Percentiles rank a stretch among this genome's conserved stretches.
phyloP scores from a whole-genome alignment of 495 filamentous ascomycete species.

The Corynascus novoguineensis region DNA sequence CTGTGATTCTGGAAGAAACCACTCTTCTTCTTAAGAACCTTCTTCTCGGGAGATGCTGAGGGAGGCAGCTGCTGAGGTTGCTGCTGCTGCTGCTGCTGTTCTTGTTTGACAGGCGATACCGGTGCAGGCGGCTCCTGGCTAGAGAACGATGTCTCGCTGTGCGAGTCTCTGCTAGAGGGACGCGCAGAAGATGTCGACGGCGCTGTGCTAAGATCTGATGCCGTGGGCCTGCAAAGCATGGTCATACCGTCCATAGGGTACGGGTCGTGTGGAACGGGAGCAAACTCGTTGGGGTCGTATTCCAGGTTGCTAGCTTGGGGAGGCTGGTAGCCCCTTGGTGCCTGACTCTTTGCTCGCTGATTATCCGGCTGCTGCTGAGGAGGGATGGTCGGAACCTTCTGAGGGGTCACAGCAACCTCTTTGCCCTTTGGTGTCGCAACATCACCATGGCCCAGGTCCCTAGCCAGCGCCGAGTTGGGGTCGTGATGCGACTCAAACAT shows the following conservation, averaged over 20 bases:
- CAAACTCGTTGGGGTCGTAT: slow-evolving; percentile 57
- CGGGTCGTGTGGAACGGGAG: slow-evolving; percentile 78
- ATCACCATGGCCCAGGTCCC: slow-evolving; percentile 52
- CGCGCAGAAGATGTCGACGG: slow-evolving; percentile 57
- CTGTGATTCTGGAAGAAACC: slow-evolving; percentile 92
- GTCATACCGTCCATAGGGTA: slow-evolving; percentile 98
- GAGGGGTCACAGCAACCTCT: slow-evolving; percentile 51
- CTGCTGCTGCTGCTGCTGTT: slow-evolving; percentile 47
- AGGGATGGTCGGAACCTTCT: slow-evolving; percentile 36
- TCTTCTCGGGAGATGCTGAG: slow-evolving; percentile 53
- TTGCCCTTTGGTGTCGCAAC: slow-evolving; percentile 46
- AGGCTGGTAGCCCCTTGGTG: slow-evolving; percentile 23
- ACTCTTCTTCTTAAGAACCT: slow-evolving; percentile 72
- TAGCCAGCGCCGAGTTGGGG: slow-evolving; percentile 61
- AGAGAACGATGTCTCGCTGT: slow-evolving; percentile 91
- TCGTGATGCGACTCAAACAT: slow-evolving; percentile 87
- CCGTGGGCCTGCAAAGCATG: slow-evolving; percentile 87
- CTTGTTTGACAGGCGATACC: slow-evolving; percentile 38
- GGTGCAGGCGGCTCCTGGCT: slow-evolving; percentile 63
- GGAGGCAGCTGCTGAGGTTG: background rate
- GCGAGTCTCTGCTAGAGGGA: slow-evolving; percentile 81
- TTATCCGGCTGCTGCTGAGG: slow-evolving; percentile 17
- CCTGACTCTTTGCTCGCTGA: slow-evolving; percentile 11
- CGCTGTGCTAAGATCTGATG: slow-evolving; percentile 77
- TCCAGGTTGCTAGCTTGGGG: slow-evolving; percentile 28